Evolutionary conservation across 306 rosid species (phyloP), one percentile per base, ranked within the genome.

Genomic region (Glycine soja): DNA sequence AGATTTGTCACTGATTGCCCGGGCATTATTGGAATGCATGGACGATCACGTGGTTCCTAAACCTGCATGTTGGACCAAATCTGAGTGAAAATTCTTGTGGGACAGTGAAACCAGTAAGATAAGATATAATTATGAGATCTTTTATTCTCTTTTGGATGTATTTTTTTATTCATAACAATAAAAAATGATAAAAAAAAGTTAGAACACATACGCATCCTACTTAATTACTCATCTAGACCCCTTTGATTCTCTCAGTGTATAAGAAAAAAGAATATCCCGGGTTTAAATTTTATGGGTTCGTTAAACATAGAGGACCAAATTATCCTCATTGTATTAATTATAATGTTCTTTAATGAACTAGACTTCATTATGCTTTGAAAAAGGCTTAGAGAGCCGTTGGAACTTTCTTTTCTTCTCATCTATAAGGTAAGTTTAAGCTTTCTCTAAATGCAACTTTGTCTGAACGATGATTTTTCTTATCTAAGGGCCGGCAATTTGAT

Each of bases 331-430:
- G 43, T 40, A 24, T 24, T 24, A 24, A 24, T 24, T 1, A 24
- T 24, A 24, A 24, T 24, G 30, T 24, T 24, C 30, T 24, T 24
- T 24, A 24, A 24, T 24, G 30, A 24, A 24, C 46, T 43, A 69
- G 10, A 10, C 43, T 48, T 36, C 16, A 45, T 69, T 69, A 3
- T 61, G 71, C 9, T 7, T 24, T 43, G 53, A 6, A 59, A 70
- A 71, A 67, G 63, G 38, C 51, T 63, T 48, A 38, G 66, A 40
- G 36, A 72, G 18, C 84, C 84, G 84, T 80, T 80, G 68, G 66
- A 13, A 10, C 11, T 2, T 2, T 19, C 14, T 32, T 46, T 70
- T 58, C 24, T 40, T 73, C 45, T 62, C 8, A 32, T 30, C 8
- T 62, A 11, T 3, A 63, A 32, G 10, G 14, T 6, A 36, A 65